These are phyloP conservation scores for Plantago coronopus DNA, from an alignment of 305 asterid genomes.

Conservation along the genomic window DNA sequence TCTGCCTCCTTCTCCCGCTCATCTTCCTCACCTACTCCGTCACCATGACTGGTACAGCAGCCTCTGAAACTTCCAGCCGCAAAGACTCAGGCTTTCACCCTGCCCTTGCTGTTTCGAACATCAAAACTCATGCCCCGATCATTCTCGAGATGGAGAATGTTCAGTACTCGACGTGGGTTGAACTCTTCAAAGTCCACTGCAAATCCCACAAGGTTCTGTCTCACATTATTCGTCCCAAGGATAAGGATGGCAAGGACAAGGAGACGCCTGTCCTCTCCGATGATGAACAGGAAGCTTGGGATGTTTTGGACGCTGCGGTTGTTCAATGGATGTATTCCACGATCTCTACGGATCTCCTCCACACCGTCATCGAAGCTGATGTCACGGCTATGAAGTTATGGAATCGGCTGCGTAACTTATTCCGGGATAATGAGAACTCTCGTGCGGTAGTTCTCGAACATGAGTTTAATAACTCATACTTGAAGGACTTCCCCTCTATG, in stretches of 20 bases:
- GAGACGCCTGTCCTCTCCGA: not conserved
- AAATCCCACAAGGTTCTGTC: not conserved
- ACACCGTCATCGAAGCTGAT: not conserved
- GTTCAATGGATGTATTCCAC: not conserved
- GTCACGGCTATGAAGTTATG: not conserved
- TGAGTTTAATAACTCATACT: not conserved
- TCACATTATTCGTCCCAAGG: not conserved
- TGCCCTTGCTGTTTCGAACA: not conserved
- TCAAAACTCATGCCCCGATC: not conserved
- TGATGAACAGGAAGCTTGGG: not conserved
- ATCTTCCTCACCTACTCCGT: too few species aligned
- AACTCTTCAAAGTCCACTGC: not conserved
- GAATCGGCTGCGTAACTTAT: not conserved
- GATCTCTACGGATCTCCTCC: not conserved
- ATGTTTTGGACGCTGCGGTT: not conserved
- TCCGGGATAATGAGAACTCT: not conserved
- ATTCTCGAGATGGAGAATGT: not conserved
- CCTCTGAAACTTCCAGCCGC: too few species aligned
- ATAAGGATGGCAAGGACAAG: not conserved
- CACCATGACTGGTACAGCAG: too few species aligned
- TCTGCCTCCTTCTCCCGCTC: too few species aligned
- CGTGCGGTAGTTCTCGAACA: not conserved
- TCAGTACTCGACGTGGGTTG: not conserved
- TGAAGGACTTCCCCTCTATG: not conserved
- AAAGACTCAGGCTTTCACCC: too few species aligned